These are phyloP conservation scores for Leavenworthia alabamica DNA, from an alignment of 345 rosid genomes.

Conservation along the genomic window DNA sequence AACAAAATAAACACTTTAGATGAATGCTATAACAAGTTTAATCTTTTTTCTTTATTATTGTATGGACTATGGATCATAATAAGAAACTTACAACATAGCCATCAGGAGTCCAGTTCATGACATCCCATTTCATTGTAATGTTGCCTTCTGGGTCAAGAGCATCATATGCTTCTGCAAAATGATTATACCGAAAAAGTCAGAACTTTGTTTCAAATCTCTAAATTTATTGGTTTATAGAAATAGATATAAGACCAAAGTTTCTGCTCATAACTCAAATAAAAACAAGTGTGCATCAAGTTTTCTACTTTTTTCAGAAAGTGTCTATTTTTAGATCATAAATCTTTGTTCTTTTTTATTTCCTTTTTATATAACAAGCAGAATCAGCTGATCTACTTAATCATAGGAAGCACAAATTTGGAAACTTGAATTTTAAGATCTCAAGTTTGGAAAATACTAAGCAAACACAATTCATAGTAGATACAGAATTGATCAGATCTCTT, in stretches of 20 bases:
- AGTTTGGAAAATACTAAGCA: neutral
- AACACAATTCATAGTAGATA: neutral
- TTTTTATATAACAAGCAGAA: neutral
- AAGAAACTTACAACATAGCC: constrained; percentile 93
- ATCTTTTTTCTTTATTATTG: too few species aligned
- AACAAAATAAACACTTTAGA: neutral
- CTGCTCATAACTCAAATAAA: neutral
- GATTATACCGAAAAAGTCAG: neutral
- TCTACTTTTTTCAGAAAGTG: neutral
- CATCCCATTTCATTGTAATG: constrained; percentile 93
- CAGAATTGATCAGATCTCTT: constrained; percentile 7
- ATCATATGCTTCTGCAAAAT: constrained; percentile 76
- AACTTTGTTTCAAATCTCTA: neutral
- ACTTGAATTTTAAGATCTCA: constrained; percentile 10
- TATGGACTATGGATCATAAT: too few species aligned
- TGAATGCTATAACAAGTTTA: too few species aligned
- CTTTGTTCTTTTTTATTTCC: neutral
- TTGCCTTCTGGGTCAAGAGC: constrained; percentile 86
- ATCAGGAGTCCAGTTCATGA: constrained; percentile 87
- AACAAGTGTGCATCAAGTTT: neutral
- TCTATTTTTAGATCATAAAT: constrained; percentile 13
- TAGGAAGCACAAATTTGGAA: neutral
- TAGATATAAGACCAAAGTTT: neutral
- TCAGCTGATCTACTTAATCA: neutral
- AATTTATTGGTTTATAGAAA: neutral